A percentile compares a stretch with the other conserved stretches of the same genome.
Evolutionary conservation across 345 rosid species (phyloP).

Genomic region (Salix viminalis): DNA sequence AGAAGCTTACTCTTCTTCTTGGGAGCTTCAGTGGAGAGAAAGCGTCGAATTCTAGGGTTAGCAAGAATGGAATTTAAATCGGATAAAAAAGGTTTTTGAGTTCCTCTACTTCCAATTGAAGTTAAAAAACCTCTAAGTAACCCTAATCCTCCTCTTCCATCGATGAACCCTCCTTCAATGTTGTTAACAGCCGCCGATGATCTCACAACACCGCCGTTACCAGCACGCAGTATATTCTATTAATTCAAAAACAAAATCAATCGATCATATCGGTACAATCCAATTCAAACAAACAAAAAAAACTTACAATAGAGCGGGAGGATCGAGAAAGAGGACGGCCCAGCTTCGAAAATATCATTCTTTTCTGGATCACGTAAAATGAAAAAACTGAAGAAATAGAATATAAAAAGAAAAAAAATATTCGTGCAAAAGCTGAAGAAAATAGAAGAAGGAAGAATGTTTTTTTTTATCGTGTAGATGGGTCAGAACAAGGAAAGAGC

Average conservation of each 20-base stretch:
- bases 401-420: no score
- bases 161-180: not conserved
- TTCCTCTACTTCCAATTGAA: slow-evolving; percentile 41
- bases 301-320: slow-evolving; percentile 47
- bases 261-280: no score
- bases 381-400: no score
- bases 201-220: slow-evolving; percentile 24
- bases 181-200: not conserved
- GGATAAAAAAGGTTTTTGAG: slow-evolving; percentile 19
- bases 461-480: no score
- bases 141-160: slow-evolving; percentile 32
- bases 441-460: no score
- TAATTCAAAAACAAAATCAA: not conserved
- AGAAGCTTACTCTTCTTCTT: slow-evolving; percentile 59
- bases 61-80: slow-evolving; percentile 55
- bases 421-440: no score
- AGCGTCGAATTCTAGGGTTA: slow-evolving; percentile 57
- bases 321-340: slow-evolving; percentile 47
- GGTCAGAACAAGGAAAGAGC: no score
- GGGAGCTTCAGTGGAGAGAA: slow-evolving; percentile 66
- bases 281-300: not conserved
- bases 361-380: no score
- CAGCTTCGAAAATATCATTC: slow-evolving; percentile 63
- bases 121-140: slow-evolving; percentile 52
- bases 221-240: slow-evolving; percentile 10